phyloP scores from a whole-genome alignment of 2,329 filamentous ascomycete genomes.

The Aotearoamyces nothofagi region DNA sequence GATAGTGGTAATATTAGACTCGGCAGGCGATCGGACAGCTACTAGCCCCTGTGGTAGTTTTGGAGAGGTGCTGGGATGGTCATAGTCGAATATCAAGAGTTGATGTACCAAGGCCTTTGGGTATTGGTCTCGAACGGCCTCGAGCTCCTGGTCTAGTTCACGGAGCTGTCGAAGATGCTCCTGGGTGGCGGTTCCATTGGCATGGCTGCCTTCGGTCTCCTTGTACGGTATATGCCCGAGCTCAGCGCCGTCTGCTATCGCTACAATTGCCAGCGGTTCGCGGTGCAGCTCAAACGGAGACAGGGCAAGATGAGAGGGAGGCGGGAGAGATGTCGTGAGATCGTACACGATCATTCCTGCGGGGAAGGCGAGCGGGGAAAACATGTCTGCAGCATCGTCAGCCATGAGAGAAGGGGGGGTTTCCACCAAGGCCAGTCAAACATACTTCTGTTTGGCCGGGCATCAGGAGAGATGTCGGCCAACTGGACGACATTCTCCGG shows the following conservation, averaged over 20 bases:
- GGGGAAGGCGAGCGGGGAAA: conserved; percentile 80
- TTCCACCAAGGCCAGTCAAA: conserved; percentile 2
- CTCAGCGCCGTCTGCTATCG: conserved; percentile 69
- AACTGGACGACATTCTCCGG: conserved; percentile 69
- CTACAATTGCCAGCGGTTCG: conserved; percentile 71
- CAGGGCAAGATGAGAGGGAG: conserved; percentile 64
- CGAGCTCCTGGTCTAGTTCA: conserved; percentile 49
- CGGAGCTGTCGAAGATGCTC: conserved; percentile 41
- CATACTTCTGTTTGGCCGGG: conserved; percentile 73
- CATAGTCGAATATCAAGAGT: conserved; percentile 66
- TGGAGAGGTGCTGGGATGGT: conserved; percentile 28
- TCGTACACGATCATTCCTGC: conserved; percentile 80
- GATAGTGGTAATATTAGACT: conserved; percentile 63
- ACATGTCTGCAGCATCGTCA: conserved; percentile 52
- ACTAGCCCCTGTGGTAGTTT: conserved; percentile 53
- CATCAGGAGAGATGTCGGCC: conserved; percentile 74
- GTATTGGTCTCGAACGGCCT: conserved; percentile 56
- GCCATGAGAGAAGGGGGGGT: neutral
- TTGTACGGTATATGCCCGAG: conserved; percentile 37
- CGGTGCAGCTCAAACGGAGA: conserved; percentile 85
- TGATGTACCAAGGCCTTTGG: conserved; percentile 65
- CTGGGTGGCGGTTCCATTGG: conserved; percentile 29
- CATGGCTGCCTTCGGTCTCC: conserved; percentile 39
- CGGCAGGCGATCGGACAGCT: conserved; percentile 50
- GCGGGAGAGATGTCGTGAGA: conserved; percentile 63